Evolutionary conservation across 306 rosid genomes (phyloP), one percentile per base, ranked within the genome.

Genomic region (Glycine tomentella): DNA sequence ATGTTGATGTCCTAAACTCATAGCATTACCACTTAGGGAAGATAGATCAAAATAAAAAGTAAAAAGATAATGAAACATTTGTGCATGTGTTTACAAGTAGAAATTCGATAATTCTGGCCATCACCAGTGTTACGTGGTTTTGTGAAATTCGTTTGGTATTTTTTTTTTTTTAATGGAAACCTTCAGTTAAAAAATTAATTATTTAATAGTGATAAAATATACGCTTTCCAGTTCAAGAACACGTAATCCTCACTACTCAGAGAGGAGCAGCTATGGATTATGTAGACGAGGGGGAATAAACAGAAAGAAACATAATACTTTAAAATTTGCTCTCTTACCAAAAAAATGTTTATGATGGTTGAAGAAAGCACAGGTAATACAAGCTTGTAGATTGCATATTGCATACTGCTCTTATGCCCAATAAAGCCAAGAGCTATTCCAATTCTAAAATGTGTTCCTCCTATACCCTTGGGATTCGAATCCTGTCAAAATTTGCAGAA

Each of bases 401-500:
- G 31, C 31, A 25, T 25, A 0, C 31, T 25, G 31, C 31, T 25
- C 31, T 25, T 25, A 25, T 25, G 31, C 31, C 31, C 31, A 25
- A 25, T 14, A 46, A 40, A 66, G 31, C 55, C 56, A 10, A 7
- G 56, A 67, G 49, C 25, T 31, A 68, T 14, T 78, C 48, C 75
- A 25, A 1, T 25, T 25, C 31, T 25, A 25, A 25, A 25, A 25
- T 25, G 2, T 25, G 31, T 25, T 38, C 12, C 56, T 17, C 56
- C 63, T 31, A 31, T 8, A 67, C 42, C 31, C 34, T 69, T 33
- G 9, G 42, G 49, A 79, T 56, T 55, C 14, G 65, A 40, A 12
- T 13, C 56, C 44, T 65, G 45, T 53, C 7, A 65, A 65, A 62
- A 13, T 78, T 78, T 69, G 69, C 69, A 5, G 74, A 79, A 56